Evolutionary conservation across 305 asterid genomes (phyloP).

Genomic region (Solanum hybrid): DNA sequence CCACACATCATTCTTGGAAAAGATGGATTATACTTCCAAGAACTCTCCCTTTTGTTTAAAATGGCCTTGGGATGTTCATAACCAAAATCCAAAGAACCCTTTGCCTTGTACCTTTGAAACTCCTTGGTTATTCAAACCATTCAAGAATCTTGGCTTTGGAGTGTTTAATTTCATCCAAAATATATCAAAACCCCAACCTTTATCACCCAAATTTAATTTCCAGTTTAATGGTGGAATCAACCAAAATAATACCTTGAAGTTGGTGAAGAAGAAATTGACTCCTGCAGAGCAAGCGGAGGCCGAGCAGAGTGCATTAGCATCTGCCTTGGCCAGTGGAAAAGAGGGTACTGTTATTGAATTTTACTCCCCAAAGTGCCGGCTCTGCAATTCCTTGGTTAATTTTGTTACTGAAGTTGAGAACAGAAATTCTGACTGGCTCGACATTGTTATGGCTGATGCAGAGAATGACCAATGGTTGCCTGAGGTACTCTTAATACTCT

Average conservation of each 20-base stretch:
- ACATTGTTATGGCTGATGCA: slow-evolving; percentile 81
- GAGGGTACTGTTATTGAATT: slow-evolving; percentile 72
- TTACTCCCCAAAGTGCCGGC: slow-evolving; percentile 83
- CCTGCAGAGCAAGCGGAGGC: slow-evolving; percentile 63
- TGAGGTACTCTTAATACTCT: slow-evolving; percentile 39
- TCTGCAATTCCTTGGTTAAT: slow-evolving; percentile 65
- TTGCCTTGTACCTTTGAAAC: slow-evolving; percentile 45
- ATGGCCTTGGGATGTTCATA: slow-evolving; percentile 65
- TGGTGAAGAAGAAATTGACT: slow-evolving; percentile 18
- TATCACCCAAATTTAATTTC: slow-evolving; percentile 8
- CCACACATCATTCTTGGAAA: neutral
- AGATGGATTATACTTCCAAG: slow-evolving; percentile 36
- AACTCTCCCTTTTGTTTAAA: slow-evolving; percentile 52
- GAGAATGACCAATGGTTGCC: slow-evolving; percentile 77
- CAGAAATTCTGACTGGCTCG: slow-evolving; percentile 68
- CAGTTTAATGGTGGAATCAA: neutral
- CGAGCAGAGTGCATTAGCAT: slow-evolving; percentile 66
- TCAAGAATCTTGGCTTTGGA: slow-evolving; percentile 35
- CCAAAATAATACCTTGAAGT: neutral
- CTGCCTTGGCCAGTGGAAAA: slow-evolving; percentile 57
- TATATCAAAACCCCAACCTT: slow-evolving; percentile 14
- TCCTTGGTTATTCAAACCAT: slow-evolving; percentile 72
- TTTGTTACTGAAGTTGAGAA: slow-evolving; percentile 64
- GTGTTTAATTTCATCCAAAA: slow-evolving; percentile 41
- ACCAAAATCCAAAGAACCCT: slow-evolving; percentile 15